These are phyloP conservation scores for Ophiostoma perfectum DNA, from an alignment of 2,329 filamentous ascomycete species.

Conservation along the genomic window DNA sequence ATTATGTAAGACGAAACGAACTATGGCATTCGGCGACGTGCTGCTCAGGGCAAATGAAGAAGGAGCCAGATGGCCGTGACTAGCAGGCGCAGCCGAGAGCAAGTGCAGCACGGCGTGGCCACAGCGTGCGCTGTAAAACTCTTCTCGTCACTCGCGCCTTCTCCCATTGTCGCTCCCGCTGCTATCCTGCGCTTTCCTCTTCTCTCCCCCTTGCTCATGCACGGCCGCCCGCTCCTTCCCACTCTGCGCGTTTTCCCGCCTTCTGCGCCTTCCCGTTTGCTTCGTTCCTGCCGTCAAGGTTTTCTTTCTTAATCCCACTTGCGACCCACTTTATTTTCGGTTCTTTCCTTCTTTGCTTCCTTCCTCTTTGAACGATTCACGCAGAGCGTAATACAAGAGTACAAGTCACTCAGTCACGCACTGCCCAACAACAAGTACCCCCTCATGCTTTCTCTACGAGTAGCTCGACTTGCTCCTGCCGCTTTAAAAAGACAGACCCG, in stretches of 20 bases:
- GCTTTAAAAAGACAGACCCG: conserved; percentile 17
- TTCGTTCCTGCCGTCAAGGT: background rate
- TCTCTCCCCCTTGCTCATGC: background rate
- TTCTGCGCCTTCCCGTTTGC: conserved; percentile 10
- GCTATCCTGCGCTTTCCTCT: conserved; percentile 2
- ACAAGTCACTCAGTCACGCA: conserved; percentile 1
- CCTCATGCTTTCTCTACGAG: background rate
- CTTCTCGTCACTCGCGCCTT: background rate
- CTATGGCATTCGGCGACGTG: no score
- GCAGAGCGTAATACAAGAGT: background rate
- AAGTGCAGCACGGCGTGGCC: background rate
- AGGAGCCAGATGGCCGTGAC: background rate
- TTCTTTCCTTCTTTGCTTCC: conserved; percentile 9
- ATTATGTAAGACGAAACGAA: no score
- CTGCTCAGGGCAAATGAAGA: background rate
- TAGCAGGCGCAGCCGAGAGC: background rate
- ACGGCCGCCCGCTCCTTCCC: background rate
- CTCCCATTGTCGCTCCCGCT: background rate
- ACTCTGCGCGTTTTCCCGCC: conserved; percentile 8
- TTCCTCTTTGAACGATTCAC: conserved; percentile 10
- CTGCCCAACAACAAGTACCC: background rate
- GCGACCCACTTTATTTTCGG: conserved; percentile 2
- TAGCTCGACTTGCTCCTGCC: conserved; percentile 9
- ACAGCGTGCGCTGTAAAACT: background rate
- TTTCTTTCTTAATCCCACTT: conserved; percentile 6